Conservation (phyloP, 139 green algal species). For the Volvox reticuliferus region DNA sequence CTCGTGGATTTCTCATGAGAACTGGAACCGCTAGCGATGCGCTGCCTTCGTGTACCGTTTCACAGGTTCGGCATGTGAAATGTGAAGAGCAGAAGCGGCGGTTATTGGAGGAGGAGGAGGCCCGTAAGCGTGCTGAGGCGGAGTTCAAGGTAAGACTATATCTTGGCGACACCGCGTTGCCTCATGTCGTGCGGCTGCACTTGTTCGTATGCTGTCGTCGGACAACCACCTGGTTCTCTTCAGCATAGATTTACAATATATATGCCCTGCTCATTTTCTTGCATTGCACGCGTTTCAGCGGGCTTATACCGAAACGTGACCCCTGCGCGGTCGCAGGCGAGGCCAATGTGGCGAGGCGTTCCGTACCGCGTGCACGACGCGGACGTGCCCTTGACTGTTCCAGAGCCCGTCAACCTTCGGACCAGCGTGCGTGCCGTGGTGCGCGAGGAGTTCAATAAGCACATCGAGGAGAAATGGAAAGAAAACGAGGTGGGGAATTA, state of each 20-base stretch:
- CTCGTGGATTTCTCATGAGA: no score
- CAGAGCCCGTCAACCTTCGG: slow-evolving; percentile 52
- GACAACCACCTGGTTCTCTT: no score
- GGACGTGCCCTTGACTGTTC: slow-evolving; percentile 59
- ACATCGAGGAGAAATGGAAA: slow-evolving; percentile 51
- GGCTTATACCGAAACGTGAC: no score
- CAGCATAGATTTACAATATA: no score
- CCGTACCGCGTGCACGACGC: slow-evolving; percentile 50
- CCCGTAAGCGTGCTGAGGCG: slow-evolving; percentile 50
- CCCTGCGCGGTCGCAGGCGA: slow-evolving; percentile 51
- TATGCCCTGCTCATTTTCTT: no score
- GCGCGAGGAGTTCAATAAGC: slow-evolving; percentile 62
- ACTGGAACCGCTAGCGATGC: no score
- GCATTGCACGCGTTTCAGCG: no score
- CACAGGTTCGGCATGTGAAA: slow-evolving; percentile 43
- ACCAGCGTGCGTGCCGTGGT: slow-evolving; percentile 54
- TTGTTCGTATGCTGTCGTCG: no score
- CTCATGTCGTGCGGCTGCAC: no score
- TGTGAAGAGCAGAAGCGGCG: slow-evolving; percentile 38
- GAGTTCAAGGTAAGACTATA: slow-evolving; percentile 68
- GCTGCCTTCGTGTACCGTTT: no score
- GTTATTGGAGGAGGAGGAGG: slow-evolving; percentile 61
- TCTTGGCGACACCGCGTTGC: no score
- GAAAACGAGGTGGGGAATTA: slow-evolving; percentile 48
- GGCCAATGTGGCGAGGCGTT: slow-evolving; percentile 54